Evolutionary conservation across 164 flowering plant species (phyloP).

Genomic region (Annona squamosa): DNA sequence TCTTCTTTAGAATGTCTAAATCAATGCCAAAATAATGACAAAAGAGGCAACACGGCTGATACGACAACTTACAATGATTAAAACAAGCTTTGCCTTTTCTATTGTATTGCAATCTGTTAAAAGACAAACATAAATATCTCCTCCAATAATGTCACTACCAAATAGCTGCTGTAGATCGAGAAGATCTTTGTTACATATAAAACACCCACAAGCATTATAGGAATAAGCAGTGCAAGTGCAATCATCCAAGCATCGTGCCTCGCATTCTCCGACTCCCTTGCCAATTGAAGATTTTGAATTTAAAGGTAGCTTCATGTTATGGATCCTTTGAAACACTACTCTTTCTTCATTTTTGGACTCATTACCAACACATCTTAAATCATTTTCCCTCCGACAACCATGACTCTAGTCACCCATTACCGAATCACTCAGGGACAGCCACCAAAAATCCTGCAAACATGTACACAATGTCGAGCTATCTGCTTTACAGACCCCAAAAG

Average conservation of each 20-base stretch:
- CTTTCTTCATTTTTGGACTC: constrained; percentile 4
- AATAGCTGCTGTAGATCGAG: constrained; percentile 3
- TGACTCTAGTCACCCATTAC: constrained; percentile 3
- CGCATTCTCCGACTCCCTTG: constrained; percentile 1
- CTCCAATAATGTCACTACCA: neutral
- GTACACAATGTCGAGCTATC: constrained; percentile 3
- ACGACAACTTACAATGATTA: constrained; percentile 15
- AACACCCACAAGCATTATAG: constrained; percentile 5
- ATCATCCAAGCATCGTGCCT: constrained; percentile 9
- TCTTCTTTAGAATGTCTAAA: constrained; percentile 13
- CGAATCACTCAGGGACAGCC: constrained; percentile 8
- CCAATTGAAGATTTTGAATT: neutral
- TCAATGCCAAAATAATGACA: constrained; percentile 8
- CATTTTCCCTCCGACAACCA: constrained; percentile 18
- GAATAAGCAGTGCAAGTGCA: constrained; percentile 16
- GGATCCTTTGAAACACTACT: constrained; percentile 17
- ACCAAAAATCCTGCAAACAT: constrained; percentile 16
- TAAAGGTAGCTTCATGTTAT: constrained; percentile 2
- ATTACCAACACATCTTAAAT: constrained; percentile 13
- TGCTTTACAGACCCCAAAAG: constrained; percentile 17
- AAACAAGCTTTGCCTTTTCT: constrained; percentile 6
- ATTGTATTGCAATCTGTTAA: neutral
- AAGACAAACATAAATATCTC: neutral
- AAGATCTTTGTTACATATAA: constrained; percentile 9
- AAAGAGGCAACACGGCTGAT: constrained; percentile 9